Percentiles rank a stretch among this genome's conserved stretches.
Conservation (phyloP, 768 basidiomycete species). For the Heimioporus sp. region DNA sequence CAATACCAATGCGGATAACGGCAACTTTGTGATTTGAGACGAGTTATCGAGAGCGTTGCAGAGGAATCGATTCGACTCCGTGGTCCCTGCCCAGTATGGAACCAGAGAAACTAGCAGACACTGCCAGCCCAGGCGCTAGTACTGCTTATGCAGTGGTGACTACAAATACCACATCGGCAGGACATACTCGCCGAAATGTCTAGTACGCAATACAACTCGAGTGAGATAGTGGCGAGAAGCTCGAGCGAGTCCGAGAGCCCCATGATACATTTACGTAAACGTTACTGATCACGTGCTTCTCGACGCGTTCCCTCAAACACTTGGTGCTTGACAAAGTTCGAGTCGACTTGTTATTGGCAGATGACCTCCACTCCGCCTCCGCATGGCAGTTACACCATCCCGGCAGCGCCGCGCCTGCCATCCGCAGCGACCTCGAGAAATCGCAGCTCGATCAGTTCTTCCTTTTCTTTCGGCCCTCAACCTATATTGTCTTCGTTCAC, state of each 20-base stretch:
- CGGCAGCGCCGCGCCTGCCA: constrained; percentile 48
- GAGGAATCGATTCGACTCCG: constrained; percentile 54
- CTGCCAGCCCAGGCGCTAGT: too few relatives aligned
- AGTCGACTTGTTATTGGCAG: neutral
- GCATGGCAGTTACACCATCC: constrained; percentile 39
- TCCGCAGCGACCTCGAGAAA: constrained; percentile 56
- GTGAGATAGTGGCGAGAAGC: too few relatives aligned
- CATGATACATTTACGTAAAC: too few relatives aligned
- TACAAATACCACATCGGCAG: too few relatives aligned
- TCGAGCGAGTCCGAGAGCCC: too few relatives aligned
- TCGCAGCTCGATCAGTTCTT: constrained; percentile 70
- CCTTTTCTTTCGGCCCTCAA: constrained; percentile 83
- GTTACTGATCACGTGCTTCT: constrained; percentile 15
- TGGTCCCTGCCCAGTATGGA: constrained; percentile 49
- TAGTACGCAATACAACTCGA: too few relatives aligned
- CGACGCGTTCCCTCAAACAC: neutral
- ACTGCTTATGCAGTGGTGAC: too few relatives aligned
- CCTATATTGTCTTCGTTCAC: constrained; percentile 69
- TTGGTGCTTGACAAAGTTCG: neutral
- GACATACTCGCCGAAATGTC: too few relatives aligned
- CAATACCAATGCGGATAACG: constrained; percentile 58
- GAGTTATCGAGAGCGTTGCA: constrained; percentile 59
- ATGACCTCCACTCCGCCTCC: constrained; percentile 52
- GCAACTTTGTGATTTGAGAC: constrained; percentile 46
- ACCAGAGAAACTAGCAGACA: neutral